Percentiles rank a stretch among this genome's conserved stretches.
phyloP scores from a whole-genome alignment of 441 rosid genomes.

The Euphorbia schlechtendalii region DNA sequence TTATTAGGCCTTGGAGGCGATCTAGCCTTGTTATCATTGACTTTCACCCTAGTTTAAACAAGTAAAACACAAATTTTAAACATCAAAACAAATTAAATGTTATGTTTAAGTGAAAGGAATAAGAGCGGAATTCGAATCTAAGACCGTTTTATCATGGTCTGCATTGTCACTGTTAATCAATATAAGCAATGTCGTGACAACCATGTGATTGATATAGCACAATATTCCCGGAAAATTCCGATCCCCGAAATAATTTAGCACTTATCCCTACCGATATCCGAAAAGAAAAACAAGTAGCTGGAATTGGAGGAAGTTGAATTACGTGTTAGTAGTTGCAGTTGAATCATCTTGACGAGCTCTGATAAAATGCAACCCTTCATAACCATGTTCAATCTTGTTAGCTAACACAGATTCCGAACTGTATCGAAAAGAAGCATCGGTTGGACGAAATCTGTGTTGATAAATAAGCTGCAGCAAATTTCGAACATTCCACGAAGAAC shows the following conservation, averaged over 20 bases:
- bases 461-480: constrained; percentile 5
- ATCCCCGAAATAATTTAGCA: no score
- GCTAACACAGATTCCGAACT: not conserved
- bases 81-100: no score
- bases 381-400: constrained; percentile 12
- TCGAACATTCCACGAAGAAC: constrained; percentile 9
- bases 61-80: not conserved
- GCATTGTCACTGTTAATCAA: no score
- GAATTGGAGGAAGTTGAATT: not conserved
- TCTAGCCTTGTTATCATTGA: constrained; percentile 12
- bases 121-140: not conserved
- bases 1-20: constrained; percentile 28
- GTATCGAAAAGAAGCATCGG: not conserved
- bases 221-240: no score
- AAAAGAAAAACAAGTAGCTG: not conserved
- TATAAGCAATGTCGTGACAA: no score
- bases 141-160: no score
- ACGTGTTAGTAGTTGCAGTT: constrained; percentile 11
- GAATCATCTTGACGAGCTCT: not conserved
- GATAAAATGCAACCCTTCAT: constrained; percentile 20
- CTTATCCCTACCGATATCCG: no score
- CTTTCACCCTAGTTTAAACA: constrained; percentile 16
- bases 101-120: not conserved
- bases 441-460: constrained; percentile 8
- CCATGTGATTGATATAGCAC: no score